Evolutionary conservation across 805 yeast species (phyloP).

Genomic region (Candida schatavii): DNA sequence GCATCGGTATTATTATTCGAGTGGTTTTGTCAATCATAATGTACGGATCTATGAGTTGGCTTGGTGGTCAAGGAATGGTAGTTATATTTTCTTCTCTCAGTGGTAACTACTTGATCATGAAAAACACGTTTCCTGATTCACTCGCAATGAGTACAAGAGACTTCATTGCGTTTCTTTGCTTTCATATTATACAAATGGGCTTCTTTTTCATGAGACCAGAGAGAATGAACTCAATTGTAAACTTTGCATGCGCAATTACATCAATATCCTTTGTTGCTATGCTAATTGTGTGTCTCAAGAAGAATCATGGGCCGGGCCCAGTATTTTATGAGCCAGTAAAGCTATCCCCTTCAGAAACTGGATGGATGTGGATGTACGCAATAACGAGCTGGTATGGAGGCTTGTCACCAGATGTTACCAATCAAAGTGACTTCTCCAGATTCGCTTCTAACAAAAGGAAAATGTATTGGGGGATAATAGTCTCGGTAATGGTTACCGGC

Average conservation of each 20-base stretch:
- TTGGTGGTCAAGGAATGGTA: slow-evolving; percentile 9
- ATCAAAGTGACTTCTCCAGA: slow-evolving; percentile 61
- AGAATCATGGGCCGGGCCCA: slow-evolving; percentile 36
- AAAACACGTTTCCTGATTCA: slow-evolving; percentile 9
- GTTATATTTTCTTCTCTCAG: slow-evolving; percentile 9
- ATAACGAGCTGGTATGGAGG: slow-evolving; percentile 32
- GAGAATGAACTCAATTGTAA: slow-evolving; percentile 8
- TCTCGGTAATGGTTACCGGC: slow-evolving; percentile 53
- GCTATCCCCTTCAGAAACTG: slow-evolving; percentile 25
- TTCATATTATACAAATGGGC: slow-evolving; percentile 7
- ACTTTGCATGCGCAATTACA: slow-evolving; percentile 6
- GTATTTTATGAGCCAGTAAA: slow-evolving; percentile 20
- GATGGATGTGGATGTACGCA: slow-evolving; percentile 38
- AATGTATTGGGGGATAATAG: slow-evolving; percentile 51
- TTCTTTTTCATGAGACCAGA: slow-evolving; percentile 10
- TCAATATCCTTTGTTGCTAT: slow-evolving; percentile 8
- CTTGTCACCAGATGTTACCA: slow-evolving; percentile 10
- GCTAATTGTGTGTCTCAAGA: slow-evolving; percentile 12
- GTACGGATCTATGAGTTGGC: slow-evolving; percentile 11
- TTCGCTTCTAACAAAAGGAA: slow-evolving; percentile 48
- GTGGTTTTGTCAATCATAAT: slow-evolving; percentile 9
- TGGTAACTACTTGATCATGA: slow-evolving; percentile 7
- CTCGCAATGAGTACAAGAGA: slow-evolving; percentile 9
- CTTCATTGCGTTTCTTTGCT: slow-evolving; percentile 10
- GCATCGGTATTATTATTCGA: slow-evolving; percentile 8